Conservation (phyloP, 352 stramenopile species). For the Pythium insidiosum region DNA sequence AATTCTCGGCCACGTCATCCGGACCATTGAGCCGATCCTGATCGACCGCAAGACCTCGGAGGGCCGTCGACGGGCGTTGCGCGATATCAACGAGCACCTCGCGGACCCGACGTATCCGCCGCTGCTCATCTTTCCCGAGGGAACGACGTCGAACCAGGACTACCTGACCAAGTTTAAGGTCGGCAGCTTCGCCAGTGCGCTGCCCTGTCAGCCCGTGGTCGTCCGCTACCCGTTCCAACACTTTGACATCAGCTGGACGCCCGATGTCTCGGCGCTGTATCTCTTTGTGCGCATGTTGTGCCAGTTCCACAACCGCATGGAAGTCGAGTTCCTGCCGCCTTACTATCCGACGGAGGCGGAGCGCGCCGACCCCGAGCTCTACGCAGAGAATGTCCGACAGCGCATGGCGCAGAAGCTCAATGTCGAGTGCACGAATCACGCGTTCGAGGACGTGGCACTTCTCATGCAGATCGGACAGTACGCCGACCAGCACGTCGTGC, state of each 20-base stretch:
- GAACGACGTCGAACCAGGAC: slow-evolving; percentile 64
- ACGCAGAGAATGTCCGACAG: slow-evolving; percentile 49
- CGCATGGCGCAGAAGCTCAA: slow-evolving; percentile 41
- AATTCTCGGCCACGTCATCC: slow-evolving; percentile 45
- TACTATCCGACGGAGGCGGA: slow-evolving; percentile 42
- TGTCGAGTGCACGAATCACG: slow-evolving; percentile 60
- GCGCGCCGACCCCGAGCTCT: slow-evolving; percentile 31
- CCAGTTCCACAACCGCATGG: slow-evolving; percentile 58
- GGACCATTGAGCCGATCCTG: slow-evolving; percentile 53
- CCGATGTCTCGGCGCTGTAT: slow-evolving; percentile 40
- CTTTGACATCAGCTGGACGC: slow-evolving; percentile 69
- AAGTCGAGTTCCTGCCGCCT: slow-evolving; percentile 46
- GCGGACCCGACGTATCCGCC: slow-evolving; percentile 29
- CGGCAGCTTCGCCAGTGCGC: slow-evolving; percentile 51
- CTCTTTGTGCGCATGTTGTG: slow-evolving; percentile 52
- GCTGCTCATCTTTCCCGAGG: slow-evolving; percentile 64
- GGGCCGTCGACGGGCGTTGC: slow-evolving; percentile 44
- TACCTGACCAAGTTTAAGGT: slow-evolving; percentile 74
- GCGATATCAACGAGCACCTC: slow-evolving; percentile 55
- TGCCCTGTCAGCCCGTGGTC: slow-evolving; percentile 49
- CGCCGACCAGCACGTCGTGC: slow-evolving; percentile 46
- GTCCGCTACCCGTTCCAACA: slow-evolving; percentile 61
- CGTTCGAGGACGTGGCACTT: slow-evolving; percentile 64
- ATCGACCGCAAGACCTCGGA: slow-evolving; percentile 44
- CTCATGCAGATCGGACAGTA: slow-evolving; percentile 48